Evolutionary conservation across 2,329 filamentous ascomycete species (phyloP).

Genomic region (Acarospora socialis): DNA sequence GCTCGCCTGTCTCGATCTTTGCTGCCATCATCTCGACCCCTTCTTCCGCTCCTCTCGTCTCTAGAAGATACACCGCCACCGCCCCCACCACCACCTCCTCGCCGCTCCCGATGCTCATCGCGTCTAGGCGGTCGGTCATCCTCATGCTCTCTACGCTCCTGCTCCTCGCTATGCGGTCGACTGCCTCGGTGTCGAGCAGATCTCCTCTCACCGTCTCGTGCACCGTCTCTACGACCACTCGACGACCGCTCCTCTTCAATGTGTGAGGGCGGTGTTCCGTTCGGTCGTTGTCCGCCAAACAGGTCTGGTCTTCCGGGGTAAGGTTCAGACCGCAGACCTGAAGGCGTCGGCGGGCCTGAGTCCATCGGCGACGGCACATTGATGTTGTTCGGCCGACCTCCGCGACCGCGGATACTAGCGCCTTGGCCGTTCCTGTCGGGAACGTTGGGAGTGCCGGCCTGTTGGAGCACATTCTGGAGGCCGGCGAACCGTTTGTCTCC

Average conservation of each 20-base stretch:
- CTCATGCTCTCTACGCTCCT: too few species aligned
- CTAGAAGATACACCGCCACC: not conserved
- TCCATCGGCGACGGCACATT: constrained; percentile 7
- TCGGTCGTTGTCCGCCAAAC: not conserved
- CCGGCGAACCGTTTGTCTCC: constrained; percentile 33
- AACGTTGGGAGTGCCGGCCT: constrained; percentile 16
- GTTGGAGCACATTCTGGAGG: constrained; percentile 34
- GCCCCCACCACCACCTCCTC: not conserved
- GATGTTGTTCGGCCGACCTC: constrained; percentile 11
- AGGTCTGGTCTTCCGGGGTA: constrained; percentile 4
- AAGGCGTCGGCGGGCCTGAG: constrained; percentile 10
- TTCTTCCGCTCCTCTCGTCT: not conserved
- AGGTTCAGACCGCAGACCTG: too few species aligned
- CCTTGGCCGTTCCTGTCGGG: constrained; percentile 12
- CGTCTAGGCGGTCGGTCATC: constrained; percentile 1
- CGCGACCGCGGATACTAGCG: constrained; percentile 13
- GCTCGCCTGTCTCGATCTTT: not conserved
- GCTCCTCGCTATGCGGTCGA: too few species aligned
- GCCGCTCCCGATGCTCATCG: not conserved
- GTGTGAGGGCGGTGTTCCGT: not conserved
- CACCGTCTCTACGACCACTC: constrained; percentile 5
- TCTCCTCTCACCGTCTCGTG: constrained; percentile 7
- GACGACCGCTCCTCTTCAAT: not conserved
- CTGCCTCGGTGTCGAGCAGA: too few species aligned
- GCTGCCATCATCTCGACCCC: not conserved